Base-by-base conservation (phyloP, 2,329 filamentous ascomycete species). In the Intubia oerlemansii region DNA sequence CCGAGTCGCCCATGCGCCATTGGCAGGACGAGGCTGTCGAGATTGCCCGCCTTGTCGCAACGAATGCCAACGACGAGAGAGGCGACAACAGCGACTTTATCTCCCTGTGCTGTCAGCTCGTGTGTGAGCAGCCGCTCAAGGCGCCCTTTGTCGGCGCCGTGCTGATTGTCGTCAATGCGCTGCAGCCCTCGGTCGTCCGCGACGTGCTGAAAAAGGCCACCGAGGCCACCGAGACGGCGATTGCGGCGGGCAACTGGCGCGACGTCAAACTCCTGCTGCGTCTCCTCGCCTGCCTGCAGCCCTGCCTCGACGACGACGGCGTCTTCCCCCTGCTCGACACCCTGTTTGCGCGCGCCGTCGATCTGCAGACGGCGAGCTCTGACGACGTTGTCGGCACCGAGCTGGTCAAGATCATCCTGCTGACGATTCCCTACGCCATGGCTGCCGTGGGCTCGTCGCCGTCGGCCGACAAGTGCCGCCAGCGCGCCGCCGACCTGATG, bases 351-450 rank as follows among this genome's bases (percentile, higher is more conserved):
- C 69, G 81, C 29, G 84, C 88, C n/a, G 81, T 82, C 8, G 82
- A 92, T 48, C 58, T 93, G 36, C 85, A 95, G 56, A 92, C 81
- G 22, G 77, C 79, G 7, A 90, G 80, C 41, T 84, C 79, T 11
- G 85, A 93, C 43, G 85, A 95, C 53, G 81, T 88, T 51, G 66
- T 74, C 36, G 68, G 68, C 27, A 72, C 90, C 24, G 88, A 95
- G 53, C 66, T 98, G 19, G 82, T 93, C 48, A 95, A 93, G 53
- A 84, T 93, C 41, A 93, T 98, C 38, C 67, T 95, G 25, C 67
- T 93, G 27, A 92, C 85, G 0, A 77, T 98, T 33, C 85, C 88
- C 1, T 98, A 95, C 48, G 61, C 81, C 31, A 72, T 92, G 62
- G 67, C 73, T 8, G 69, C 78, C 3, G 66, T 73, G 0, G 74